Percentiles rank a stretch among this genome's conserved stretches.
phyloP scores from a whole-genome alignment of 202 grass and related monocot species.

The Carex sylvatica region DNA sequence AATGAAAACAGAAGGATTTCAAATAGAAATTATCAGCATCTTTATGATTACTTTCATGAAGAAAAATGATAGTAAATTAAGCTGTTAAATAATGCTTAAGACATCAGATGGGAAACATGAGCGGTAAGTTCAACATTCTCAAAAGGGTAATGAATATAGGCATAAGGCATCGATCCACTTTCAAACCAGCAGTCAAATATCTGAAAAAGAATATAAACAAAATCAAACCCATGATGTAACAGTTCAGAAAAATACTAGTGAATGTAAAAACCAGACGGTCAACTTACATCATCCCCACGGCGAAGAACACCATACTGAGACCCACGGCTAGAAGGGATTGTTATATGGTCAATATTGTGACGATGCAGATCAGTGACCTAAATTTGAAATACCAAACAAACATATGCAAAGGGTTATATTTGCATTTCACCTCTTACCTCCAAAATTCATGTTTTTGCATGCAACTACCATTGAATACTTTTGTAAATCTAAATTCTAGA shows the following conservation, averaged over 20 bases:
- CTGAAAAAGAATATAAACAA: conserved; percentile 39
- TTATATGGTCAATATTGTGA: conserved; percentile 96
- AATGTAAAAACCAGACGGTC: conserved; percentile 18
- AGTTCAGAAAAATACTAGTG: not conserved
- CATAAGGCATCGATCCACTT: conserved; percentile 98
- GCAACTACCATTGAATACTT: not conserved
- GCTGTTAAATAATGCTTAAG: too few relatives aligned
- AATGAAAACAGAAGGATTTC: too few relatives aligned
- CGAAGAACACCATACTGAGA: conserved; percentile 67
- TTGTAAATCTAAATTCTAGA: not conserved
- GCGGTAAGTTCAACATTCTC: conserved; percentile 89
- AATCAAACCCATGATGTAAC: conserved; percentile 8
- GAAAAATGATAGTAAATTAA: too few relatives aligned
- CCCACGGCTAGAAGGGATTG: conserved; percentile 83
- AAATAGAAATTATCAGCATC: too few relatives aligned
- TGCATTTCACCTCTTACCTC: not conserved
- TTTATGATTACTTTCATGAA: too few relatives aligned
- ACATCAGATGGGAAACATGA: too few relatives aligned
- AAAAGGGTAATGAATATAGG: conserved; percentile 98
- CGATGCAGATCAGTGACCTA: conserved; percentile 96
- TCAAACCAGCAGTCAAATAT: conserved; percentile 99
- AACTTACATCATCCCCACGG: conserved; percentile 96
- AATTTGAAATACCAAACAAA: conserved; percentile 21
- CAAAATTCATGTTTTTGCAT: not conserved
- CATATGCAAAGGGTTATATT: conserved; percentile 16